Percentiles rank a stretch among this genome's conserved stretches.
Evolutionary conservation across 495 filamentous ascomycete species (phyloP).

Genomic region (Daldinia bambusicola): DNA sequence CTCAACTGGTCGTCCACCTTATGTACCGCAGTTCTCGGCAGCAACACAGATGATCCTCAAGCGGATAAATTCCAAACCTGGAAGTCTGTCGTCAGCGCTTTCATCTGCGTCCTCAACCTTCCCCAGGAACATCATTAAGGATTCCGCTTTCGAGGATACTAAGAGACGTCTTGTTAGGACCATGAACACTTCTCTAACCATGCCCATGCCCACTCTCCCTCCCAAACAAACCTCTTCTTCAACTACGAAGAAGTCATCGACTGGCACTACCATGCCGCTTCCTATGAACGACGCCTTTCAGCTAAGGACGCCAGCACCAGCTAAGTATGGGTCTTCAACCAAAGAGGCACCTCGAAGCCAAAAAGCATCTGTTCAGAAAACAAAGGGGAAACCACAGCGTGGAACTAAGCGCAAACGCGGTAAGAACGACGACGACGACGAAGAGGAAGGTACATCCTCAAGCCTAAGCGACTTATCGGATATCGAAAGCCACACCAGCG

Average conservation of each 20-base stretch:
- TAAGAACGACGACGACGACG: constrained; percentile 53
- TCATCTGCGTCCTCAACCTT: constrained; percentile 48
- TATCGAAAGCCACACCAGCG: constrained; percentile 59
- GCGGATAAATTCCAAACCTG: constrained; percentile 58
- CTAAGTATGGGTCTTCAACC: background rate
- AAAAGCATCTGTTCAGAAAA: constrained; percentile 32
- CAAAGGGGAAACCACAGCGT: constrained; percentile 33
- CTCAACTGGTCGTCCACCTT: constrained; percentile 49
- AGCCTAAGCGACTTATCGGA: constrained; percentile 51
- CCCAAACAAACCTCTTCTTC: constrained; percentile 21
- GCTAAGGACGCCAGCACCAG: constrained; percentile 33
- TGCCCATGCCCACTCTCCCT: constrained; percentile 55
- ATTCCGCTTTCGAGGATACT: constrained; percentile 59
- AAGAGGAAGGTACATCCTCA: constrained; percentile 47
- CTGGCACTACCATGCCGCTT: constrained; percentile 27
- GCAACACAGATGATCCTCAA: constrained; percentile 68
- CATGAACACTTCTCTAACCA: constrained; percentile 61
- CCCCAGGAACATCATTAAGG: constrained; percentile 48
- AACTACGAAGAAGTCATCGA: constrained; percentile 1
- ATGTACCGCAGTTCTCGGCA: constrained; percentile 64
- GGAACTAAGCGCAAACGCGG: constrained; percentile 62
- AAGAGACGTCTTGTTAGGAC: constrained; percentile 58
- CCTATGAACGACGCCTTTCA: constrained; percentile 43
- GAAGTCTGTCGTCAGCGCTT: constrained; percentile 50
- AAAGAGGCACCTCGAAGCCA: constrained; percentile 27